A percentile compares a stretch with the other conserved stretches of the same genome.
Evolutionary conservation across 2,329 filamentous ascomycete species (phyloP).

Genomic region (Bretziella fagacearum): DNA sequence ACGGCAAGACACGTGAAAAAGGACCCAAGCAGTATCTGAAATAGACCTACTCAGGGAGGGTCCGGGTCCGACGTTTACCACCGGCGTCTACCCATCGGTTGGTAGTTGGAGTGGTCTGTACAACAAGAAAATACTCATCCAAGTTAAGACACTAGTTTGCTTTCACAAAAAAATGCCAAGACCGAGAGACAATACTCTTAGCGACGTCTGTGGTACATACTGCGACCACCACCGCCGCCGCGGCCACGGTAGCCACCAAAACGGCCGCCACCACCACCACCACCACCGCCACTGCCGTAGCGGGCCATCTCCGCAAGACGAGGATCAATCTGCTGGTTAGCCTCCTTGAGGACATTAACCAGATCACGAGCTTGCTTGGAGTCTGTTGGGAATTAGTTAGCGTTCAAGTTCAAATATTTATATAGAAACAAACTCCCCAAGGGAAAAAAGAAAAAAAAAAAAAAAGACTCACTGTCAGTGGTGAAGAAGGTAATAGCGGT

Average conservation of each 20-base stretch:
- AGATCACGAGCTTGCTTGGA: conserved; percentile 94
- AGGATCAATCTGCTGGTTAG: conserved; percentile 96
- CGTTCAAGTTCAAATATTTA: not conserved
- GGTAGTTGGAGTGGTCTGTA: conserved; percentile 17
- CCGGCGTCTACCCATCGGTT: not conserved
- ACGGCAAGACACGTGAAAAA: not conserved
- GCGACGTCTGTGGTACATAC: conserved; percentile 26
- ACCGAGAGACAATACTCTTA: not conserved
- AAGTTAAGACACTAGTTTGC: conserved; percentile 8
- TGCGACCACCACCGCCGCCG: conserved; percentile 33
- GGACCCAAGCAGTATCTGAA: not conserved
- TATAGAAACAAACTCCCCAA: no score
- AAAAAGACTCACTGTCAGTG: conserved; percentile 76
- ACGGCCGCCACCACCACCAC: conserved; percentile 59
- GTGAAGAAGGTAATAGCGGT: conserved; percentile 98
- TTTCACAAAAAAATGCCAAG: conserved; percentile 9
- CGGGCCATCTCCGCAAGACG: conserved; percentile 90
- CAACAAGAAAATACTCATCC: not conserved
- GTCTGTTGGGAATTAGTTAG: conserved; percentile 38
- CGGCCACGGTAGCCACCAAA: conserved; percentile 55
- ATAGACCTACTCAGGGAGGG: not conserved
- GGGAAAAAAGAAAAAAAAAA: not conserved
- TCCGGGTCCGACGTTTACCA: not conserved
- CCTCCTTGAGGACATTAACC: conserved; percentile 78
- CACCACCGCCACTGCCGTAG: conserved; percentile 72